Base-by-base conservation (phyloP, 345 rosid species). In the Hibiscus mutabilis region DNA sequence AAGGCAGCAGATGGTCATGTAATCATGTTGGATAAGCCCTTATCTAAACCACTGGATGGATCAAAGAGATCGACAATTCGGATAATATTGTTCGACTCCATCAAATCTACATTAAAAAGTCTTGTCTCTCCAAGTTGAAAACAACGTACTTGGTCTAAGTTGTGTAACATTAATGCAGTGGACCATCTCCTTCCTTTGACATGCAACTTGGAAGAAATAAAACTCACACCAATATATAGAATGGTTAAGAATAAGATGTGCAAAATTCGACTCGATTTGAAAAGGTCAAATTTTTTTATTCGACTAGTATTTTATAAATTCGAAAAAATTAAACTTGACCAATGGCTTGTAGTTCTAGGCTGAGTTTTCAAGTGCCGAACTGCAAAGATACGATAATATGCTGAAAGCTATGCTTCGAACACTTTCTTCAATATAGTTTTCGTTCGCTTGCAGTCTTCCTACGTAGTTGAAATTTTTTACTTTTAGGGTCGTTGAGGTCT, bases 141-240 rank as follows among this genome's bases (percentile, higher is more conserved):
- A 71, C 66, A 71, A 71, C 27, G 74, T 59, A 44, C 66, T 42
- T 71, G 11, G 74, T 25, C 66, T 24, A 71, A 42, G 29, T 71
- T 52, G 35, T 31, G 60, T 5, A 33, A 13, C 72, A 53, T 68
- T 68, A 52, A 68, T 33, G 72, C 46, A 11, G 60, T 68, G 71
- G 71, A 31, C 61, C 72, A 52, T 53, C 72, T 53, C 27, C 52
- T 37, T 37, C 59, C 15, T 11, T 71, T 42, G 53, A 18, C 66
- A 59, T 42, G 5, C 15, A 37, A 57, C 22, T 6, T 15, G n/a
- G 33, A 44, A 33, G 13, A 55, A 19, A 55, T 52, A 9, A 55
- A 55, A 55, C 58, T 19, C 18, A n/a, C 1, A 19, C 59, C 12
- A 55, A 55, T 19, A 19, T 19, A 33, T 5, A 33, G 35, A 33